Conservation (phyloP, 140 eudicot genomes). For the Anethum foeniculum region DNA sequence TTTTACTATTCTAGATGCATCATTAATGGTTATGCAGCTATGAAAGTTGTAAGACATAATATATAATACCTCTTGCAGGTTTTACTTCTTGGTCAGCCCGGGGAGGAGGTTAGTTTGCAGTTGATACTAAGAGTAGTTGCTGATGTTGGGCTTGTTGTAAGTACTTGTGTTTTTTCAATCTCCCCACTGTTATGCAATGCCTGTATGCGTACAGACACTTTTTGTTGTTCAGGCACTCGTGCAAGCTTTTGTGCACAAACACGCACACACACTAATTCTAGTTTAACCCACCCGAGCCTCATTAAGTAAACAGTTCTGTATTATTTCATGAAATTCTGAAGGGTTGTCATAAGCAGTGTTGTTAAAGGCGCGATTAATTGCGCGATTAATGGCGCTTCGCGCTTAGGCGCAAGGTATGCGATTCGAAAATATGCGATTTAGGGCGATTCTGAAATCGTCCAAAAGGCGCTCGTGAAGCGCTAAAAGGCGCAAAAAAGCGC, state of each 20-base stretch:
- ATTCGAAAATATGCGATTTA: too few species aligned
- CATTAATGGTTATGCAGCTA: not conserved
- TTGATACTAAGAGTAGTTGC: conserved; percentile 91
- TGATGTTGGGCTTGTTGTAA: conserved; percentile 94
- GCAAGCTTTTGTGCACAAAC: not conserved
- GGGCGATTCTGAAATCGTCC: too few species aligned
- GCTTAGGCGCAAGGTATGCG: too few species aligned
- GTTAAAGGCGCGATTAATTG: too few species aligned
- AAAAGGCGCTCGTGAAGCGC: too few species aligned
- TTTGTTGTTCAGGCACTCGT: not conserved
- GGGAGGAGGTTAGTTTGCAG: conserved; percentile 84
- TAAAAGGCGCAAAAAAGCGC: too few species aligned
- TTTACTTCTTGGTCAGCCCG: conserved; percentile 73
- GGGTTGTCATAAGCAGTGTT: too few species aligned
- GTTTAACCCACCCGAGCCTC: not conserved
- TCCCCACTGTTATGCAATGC: not conserved
- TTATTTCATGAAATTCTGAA: not conserved
- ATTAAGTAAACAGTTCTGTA: not conserved
- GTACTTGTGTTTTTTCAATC: conserved; percentile 12
- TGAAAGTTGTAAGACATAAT: not conserved
- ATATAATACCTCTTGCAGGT: conserved; percentile 43
- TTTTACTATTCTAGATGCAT: not conserved
- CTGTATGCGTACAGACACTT: not conserved
- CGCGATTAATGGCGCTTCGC: too few species aligned
- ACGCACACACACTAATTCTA: not conserved